A percentile compares a stretch with the other conserved stretches of the same genome.
phyloP scores from a whole-genome alignment of 148 eudicot species.

The Nepenthes gracilis region DNA sequence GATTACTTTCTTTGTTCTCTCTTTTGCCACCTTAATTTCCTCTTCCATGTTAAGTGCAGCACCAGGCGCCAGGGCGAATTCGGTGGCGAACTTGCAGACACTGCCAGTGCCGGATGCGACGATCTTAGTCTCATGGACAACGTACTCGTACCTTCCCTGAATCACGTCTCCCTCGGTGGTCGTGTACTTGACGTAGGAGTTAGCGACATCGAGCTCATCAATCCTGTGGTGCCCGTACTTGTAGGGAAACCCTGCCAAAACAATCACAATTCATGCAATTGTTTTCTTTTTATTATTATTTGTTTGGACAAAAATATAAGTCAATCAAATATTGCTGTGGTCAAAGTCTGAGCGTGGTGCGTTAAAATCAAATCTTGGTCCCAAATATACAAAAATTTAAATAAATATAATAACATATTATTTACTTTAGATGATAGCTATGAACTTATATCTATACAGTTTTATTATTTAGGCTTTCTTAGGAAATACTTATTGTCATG shows the following conservation, averaged over 20 bases:
- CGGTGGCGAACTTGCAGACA: conserved; percentile 11
- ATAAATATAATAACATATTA: too few relatives aligned
- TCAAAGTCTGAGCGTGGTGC: too few relatives aligned
- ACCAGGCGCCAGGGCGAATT: conserved; percentile 14
- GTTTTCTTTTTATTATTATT: too few relatives aligned
- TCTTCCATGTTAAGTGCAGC: conserved; percentile 7
- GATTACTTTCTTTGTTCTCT: conserved; percentile 8
- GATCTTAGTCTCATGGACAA: conserved; percentile 9
- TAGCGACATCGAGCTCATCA: conserved; percentile 14
- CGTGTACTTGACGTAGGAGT: conserved; percentile 15
- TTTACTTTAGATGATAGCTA: too few relatives aligned
- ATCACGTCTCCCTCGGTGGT: conserved; percentile 16
- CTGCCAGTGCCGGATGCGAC: conserved; percentile 5
- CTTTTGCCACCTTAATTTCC: conserved; percentile 2
- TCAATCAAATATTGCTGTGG: too few relatives aligned
- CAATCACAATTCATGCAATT: background rate
- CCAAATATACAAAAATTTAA: too few relatives aligned
- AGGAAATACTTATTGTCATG: too few relatives aligned
- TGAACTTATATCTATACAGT: too few relatives aligned
- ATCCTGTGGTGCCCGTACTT: conserved; percentile 14
- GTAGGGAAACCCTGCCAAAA: conserved; percentile 9
- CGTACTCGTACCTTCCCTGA: conserved; percentile 9
- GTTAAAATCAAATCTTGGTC: too few relatives aligned
- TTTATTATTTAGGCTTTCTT: too few relatives aligned
- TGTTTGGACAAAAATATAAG: background rate